Base-by-base conservation (phyloP, 2,329 filamentous ascomycete species). In the Curvularia hawaiiensis region DNA sequence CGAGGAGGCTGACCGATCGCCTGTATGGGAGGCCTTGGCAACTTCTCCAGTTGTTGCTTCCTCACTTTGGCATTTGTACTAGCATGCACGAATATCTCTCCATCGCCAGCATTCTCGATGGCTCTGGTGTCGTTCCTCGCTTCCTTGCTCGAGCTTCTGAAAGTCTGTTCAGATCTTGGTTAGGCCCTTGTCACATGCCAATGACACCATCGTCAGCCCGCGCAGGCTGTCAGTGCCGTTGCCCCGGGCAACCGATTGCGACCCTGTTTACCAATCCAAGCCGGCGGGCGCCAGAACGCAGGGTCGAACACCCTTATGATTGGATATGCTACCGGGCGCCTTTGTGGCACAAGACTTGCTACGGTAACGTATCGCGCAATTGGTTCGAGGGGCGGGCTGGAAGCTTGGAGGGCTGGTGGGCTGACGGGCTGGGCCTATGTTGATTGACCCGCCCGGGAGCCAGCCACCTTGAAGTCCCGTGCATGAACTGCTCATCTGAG, bases 401-500 rank as follows among this genome's bases (percentile, higher is more conserved):
- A 38, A 18, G 53, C 30, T 20, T 28, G 14, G 49, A 28, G 38
- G 61, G 61, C 56, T 57, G 59, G 61, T 40, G 52, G 62, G 22
- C 40, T 24, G 24, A 26, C 28, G 44, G 44, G 64, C 61, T 64
- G 66, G 70, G 62, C 60, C 69, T 66, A 61, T 75, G 69, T 75
- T 75, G 71, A 73, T 64, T 58, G 70, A 65, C 69, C 64, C 70
- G n/a, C 18, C 18, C 67, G 58, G 43, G 56, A 31, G 55, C 70
- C 69, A 67, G 68, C 70, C 68, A 67, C 64, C 61, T 55, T 59
- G 55, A 56, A 54, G 54, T 61, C 60, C 64, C 63, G 61, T 73
- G 71, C 70, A 66, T 72, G 70, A 73, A 74, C 71, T 62, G 62
- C 56, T 55, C 63, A 70, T 75, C 72, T 63, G 63, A 64, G 31